Evolutionary conservation across 257 asterid genomes (phyloP).

Genomic region (Perilla frutescens): DNA sequence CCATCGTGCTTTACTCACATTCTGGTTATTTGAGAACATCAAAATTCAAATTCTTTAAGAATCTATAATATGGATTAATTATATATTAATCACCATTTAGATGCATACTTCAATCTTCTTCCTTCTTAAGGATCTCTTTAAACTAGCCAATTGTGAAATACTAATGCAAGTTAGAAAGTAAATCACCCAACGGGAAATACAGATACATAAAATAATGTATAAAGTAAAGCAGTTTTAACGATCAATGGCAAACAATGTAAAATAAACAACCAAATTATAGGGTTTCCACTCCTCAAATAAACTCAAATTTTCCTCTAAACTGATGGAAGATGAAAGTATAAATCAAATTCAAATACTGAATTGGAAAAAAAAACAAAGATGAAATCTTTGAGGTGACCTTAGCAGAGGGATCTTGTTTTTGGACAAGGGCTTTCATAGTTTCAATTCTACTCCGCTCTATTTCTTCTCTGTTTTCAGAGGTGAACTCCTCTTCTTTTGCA

Average conservation of each 20-base stretch:
- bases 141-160: background rate
- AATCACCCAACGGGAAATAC: no score
- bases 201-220: background rate
- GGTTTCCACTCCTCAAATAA: background rate
- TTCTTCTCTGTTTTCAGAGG: constrained; percentile 38
- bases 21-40: background rate
- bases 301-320: background rate
- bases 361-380: constrained; percentile 11
- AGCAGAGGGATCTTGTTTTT: constrained; percentile 49
- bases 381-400: constrained; percentile 44
- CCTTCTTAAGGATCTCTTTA: background rate
- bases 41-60: background rate
- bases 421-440: constrained; percentile 45
- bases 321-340: background rate
- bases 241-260: background rate
- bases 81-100: background rate
- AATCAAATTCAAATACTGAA: background rate
- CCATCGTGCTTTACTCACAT: background rate
- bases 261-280: background rate
- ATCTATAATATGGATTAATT: background rate
- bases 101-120: background rate
- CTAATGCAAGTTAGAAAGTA: background rate
- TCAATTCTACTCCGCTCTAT: constrained; percentile 48
- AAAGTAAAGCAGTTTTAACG: background rate
- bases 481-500: constrained; percentile 33